Conservation (phyloP, 1,284 basidiomycete genomes). For the Rhodotorula sp. region DNA sequence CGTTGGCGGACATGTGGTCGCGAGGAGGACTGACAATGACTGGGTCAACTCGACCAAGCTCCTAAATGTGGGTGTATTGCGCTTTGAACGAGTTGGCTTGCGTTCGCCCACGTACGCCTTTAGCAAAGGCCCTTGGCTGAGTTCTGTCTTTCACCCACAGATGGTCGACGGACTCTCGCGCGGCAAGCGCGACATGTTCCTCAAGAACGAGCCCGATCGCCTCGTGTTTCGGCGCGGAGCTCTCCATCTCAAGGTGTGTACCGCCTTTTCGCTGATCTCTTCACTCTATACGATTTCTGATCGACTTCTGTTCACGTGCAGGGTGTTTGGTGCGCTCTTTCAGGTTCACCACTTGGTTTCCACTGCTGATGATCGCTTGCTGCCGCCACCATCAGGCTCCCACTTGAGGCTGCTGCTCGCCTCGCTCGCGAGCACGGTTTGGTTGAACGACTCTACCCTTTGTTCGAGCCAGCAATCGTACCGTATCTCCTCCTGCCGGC, state of each 20-base stretch:
- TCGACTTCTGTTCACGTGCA: neutral
- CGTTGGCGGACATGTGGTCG: conserved; percentile 21
- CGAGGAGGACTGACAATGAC: conserved; percentile 32
- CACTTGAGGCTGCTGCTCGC: conserved; percentile 7
- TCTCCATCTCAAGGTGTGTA: conserved; percentile 37
- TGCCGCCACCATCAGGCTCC: conserved; percentile 13
- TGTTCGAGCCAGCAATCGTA: conserved; percentile 20
- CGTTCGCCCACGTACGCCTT: too few relatives aligned
- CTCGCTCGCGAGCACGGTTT: conserved; percentile 11
- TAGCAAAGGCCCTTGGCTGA: too few relatives aligned
- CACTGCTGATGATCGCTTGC: too few relatives aligned
- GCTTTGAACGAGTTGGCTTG: neutral
- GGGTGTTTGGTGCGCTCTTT: conserved; percentile 13
- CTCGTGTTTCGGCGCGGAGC: conserved; percentile 37
- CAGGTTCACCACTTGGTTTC: neutral
- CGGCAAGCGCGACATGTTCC: conserved; percentile 39
- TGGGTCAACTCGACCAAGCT: conserved; percentile 43
- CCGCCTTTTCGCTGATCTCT: neutral
- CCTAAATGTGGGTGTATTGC: conserved; percentile 27
- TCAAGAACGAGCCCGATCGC: conserved; percentile 38
- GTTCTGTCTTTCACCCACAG: neutral
- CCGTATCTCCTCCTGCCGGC: conserved; percentile 10
- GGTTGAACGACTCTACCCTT: conserved; percentile 12
- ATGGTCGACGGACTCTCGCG: conserved; percentile 30
- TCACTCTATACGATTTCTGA: neutral